Evolutionary conservation across 2,329 filamentous ascomycete genomes (phyloP).

Genomic region (Fusarium decemcellulare): DNA sequence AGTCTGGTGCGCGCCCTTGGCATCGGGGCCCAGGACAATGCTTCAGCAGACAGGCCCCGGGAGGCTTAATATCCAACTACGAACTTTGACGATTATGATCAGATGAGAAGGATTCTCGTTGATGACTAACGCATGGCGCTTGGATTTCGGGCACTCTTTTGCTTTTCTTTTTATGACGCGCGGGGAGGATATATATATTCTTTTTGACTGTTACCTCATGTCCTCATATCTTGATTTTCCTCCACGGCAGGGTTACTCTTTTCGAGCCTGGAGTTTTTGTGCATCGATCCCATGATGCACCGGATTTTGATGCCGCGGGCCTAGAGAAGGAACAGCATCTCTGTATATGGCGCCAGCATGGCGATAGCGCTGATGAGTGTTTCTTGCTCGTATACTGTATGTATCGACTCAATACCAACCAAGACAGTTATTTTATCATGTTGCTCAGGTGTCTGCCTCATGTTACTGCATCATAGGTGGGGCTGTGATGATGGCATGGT

Average conservation of each 20-base stretch:
- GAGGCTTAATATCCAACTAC: constrained; percentile 17
- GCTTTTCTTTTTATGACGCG: constrained; percentile 20
- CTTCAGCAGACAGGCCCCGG: constrained; percentile 32
- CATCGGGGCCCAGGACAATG: constrained; percentile 49
- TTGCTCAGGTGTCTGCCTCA: background rate
- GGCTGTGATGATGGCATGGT: background rate
- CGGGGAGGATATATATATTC: constrained; percentile 8
- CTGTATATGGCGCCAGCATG: constrained; percentile 32
- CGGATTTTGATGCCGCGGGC: constrained; percentile 12
- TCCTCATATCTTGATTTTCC: constrained; percentile 8
- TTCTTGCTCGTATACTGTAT: constrained; percentile 7
- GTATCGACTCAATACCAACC: background rate
- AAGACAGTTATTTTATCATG: background rate
- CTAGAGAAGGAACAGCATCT: constrained; percentile 27
- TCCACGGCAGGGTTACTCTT: constrained; percentile 1
- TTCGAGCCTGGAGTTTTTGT: constrained; percentile 28
- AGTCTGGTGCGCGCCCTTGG: constrained; percentile 64
- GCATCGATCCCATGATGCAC: constrained; percentile 9
- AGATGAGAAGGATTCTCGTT: constrained; percentile 27
- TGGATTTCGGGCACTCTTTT: constrained; percentile 23
- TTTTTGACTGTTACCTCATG: constrained; percentile 16
- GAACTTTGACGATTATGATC: constrained; percentile 39
- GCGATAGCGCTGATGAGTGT: constrained; percentile 16
- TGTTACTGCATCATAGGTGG: background rate
- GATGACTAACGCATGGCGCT: constrained; percentile 32